Conservation (phyloP, 306 rosid species). For the Medicago truncatula region MtrunA17r5.0-ANR NC_053048.1:24311501-24312000, state of each 20-base stretch:
- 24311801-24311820: too few relatives aligned
- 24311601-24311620: slow-evolving; percentile 37
- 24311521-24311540: slow-evolving; percentile 20
- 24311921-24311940: slow-evolving; percentile 34
- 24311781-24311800: too few relatives aligned
- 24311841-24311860: neutral
- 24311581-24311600: slow-evolving; percentile 31
- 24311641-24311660: slow-evolving; percentile 33
- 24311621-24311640: slow-evolving; percentile 35
- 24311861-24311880: slow-evolving; percentile 9
- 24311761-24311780: too few relatives aligned
- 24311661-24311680: slow-evolving; percentile 30
- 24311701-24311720: slow-evolving; percentile 31
- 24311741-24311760: neutral
- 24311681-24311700: slow-evolving; percentile 34
- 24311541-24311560: slow-evolving; percentile 38
- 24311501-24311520: slow-evolving; percentile 28
- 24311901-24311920: slow-evolving; percentile 37
- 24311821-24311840: neutral
- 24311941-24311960: slow-evolving; percentile 39
- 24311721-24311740: slow-evolving; percentile 44
- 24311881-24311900: slow-evolving; percentile 23
- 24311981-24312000: neutral
- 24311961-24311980: neutral
- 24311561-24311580: slow-evolving; percentile 41